Percentiles rank a stretch among this genome's conserved stretches.
Conservation (phyloP, 2,329 filamentous ascomycete species). For the Fusarium nematophilum region DNA sequence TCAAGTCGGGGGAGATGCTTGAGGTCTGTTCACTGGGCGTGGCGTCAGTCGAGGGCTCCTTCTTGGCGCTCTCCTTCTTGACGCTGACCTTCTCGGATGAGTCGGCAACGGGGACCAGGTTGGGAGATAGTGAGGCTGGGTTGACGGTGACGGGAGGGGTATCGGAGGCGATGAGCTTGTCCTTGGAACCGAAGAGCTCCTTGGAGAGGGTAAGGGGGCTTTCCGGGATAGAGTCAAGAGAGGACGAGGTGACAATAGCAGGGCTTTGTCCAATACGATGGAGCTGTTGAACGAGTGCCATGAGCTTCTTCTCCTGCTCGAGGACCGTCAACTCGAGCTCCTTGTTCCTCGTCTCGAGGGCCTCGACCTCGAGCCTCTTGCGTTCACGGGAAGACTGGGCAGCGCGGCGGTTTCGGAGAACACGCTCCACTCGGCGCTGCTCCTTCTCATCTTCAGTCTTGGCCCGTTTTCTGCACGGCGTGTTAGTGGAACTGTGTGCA, state of each 20-base stretch:
- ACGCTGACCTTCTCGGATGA: constrained; percentile 41
- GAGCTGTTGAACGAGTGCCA: constrained; percentile 61
- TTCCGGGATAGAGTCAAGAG: constrained; percentile 56
- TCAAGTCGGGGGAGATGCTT: constrained; percentile 80
- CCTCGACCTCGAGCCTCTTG: constrained; percentile 89
- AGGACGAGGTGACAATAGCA: constrained; percentile 55
- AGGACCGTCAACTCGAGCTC: constrained; percentile 73
- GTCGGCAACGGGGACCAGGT: constrained; percentile 64
- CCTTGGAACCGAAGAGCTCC: constrained; percentile 65
- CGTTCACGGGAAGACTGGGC: constrained; percentile 97
- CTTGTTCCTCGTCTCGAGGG: constrained; percentile 80
- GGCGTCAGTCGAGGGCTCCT: constrained; percentile 42
- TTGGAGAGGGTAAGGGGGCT: constrained; percentile 68
- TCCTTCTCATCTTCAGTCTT: constrained; percentile 99
- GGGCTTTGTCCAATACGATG: constrained; percentile 59
- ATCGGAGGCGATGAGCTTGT: constrained; percentile 52
- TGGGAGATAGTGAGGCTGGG: constrained; percentile 70
- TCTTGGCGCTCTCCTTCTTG: too few species aligned
- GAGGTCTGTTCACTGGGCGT: constrained; percentile 41
- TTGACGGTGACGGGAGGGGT: constrained; percentile 63
- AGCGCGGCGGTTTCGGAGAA: constrained; percentile 94
- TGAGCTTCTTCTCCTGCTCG: constrained; percentile 67
- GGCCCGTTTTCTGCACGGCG: constrained; percentile 80
- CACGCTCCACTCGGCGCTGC: constrained; percentile 95
- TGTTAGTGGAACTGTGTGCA: constrained; percentile 39